These are phyloP conservation scores for Plantago major DNA, from an alignment of 257 asterid species.

Conservation along the genomic window DNA sequence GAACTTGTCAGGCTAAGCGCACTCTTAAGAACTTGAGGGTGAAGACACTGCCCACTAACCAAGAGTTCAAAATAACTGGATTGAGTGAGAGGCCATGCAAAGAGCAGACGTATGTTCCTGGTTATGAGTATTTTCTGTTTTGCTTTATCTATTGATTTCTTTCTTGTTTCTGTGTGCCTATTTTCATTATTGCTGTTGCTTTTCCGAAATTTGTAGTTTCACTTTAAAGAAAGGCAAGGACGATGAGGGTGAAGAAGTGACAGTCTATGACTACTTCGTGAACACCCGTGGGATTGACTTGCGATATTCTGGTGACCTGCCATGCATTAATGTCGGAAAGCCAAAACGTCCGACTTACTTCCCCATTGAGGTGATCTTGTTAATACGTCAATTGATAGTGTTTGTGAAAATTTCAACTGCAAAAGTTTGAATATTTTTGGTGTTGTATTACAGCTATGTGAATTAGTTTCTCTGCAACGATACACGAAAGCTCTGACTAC, in stretches of 20 bases:
- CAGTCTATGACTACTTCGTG: conserved; percentile 85
- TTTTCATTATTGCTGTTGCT: neutral
- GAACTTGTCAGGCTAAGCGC: conserved; percentile 58
- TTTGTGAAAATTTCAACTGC: neutral
- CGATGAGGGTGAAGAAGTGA: conserved; percentile 69
- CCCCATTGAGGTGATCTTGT: conserved; percentile 70
- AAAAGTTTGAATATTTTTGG: conserved; percentile 10
- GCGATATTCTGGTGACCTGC: conserved; percentile 77
- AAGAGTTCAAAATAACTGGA: conserved; percentile 78
- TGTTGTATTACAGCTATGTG: conserved; percentile 46
- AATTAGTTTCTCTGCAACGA: conserved; percentile 75
- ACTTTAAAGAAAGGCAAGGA: conserved; percentile 49
- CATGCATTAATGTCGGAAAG: conserved; percentile 89
- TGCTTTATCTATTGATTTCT: neutral
- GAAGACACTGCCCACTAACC: conserved; percentile 62
- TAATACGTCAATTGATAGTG: neutral
- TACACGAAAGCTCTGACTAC: conserved; percentile 76
- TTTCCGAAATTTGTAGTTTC: conserved; percentile 39
- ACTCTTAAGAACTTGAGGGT: conserved; percentile 74
- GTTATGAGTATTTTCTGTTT: neutral
- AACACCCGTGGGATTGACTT: conserved; percentile 61
- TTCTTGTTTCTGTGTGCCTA: neutral
- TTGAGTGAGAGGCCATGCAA: conserved; percentile 70
- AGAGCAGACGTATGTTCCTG: conserved; percentile 48
- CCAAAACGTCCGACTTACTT: conserved; percentile 78